A percentile compares a stretch with the other conserved stretches of the same genome.
Evolutionary conservation across 306 rosid genomes (phyloP).

Genomic region (Quercus glauca): DNA sequence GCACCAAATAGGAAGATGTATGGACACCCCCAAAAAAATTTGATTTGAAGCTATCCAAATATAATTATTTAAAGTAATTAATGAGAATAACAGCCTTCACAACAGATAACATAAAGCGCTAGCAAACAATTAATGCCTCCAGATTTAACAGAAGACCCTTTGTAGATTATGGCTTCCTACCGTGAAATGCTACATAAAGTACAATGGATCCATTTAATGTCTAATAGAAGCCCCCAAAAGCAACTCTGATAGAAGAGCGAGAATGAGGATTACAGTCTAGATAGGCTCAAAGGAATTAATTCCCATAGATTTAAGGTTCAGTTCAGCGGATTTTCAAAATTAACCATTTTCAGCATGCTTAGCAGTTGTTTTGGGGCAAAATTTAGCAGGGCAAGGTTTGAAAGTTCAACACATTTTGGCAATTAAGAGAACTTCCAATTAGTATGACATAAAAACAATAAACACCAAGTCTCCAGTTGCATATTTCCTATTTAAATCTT

Average conservation of each 20-base stretch:
- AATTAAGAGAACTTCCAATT: neutral
- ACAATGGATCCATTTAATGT: neutral
- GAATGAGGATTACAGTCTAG: neutral
- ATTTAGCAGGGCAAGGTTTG: neutral
- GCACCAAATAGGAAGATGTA: too few relatives aligned
- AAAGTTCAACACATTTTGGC: neutral
- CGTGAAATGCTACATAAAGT: neutral
- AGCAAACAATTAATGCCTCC: neutral
- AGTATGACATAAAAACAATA: neutral
- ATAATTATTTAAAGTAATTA: too few relatives aligned
- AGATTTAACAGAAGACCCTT: neutral
- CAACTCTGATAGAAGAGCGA: neutral
- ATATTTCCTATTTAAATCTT: neutral
- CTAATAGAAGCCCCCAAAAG: neutral
- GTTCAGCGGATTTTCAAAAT: too few relatives aligned
- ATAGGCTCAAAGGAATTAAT: neutral
- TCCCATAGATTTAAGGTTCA: too few relatives aligned
- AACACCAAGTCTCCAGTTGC: neutral
- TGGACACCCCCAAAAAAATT: too few relatives aligned
- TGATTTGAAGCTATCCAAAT: too few relatives aligned
- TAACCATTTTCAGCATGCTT: neutral
- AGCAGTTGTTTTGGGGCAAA: too few relatives aligned
- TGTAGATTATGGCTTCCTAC: neutral
- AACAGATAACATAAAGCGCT: neutral
- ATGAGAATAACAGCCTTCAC: too few relatives aligned